Conservation (phyloP, 495 filamentous ascomycete species). For the Aspergillus homomorphus region DNA sequence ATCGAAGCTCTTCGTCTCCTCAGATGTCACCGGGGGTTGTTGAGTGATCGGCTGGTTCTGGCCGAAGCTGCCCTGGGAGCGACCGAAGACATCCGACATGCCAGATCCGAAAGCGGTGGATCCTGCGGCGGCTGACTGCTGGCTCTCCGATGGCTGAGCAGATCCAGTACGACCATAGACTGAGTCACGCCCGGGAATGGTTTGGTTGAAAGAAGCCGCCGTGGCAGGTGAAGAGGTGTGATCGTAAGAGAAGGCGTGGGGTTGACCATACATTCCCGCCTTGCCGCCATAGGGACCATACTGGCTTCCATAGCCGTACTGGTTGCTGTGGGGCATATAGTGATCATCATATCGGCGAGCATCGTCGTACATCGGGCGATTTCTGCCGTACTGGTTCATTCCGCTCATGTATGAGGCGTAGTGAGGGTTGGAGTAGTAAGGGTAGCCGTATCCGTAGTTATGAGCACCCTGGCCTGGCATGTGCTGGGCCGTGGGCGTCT, state of each 20-base stretch:
- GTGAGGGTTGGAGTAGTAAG: conserved; percentile 79
- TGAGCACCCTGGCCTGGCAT: conserved; percentile 55
- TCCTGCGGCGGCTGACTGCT: conserved; percentile 56
- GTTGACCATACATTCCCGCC: conserved; percentile 75
- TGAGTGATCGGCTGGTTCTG: conserved; percentile 66
- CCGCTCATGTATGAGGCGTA: conserved; percentile 78
- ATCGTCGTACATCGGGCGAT: conserved; percentile 56
- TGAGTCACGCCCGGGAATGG: conserved; percentile 63
- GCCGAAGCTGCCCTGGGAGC: conserved; percentile 63
- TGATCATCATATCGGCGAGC: conserved; percentile 53
- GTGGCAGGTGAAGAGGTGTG: conserved; percentile 74
- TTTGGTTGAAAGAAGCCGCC: conserved; percentile 65
- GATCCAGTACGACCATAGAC: conserved; percentile 78
- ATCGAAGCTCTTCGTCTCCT: conserved; percentile 77
- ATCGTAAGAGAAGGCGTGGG: conserved; percentile 78
- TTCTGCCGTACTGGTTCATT: conserved; percentile 53
- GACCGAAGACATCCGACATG: conserved; percentile 76
- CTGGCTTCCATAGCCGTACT: conserved; percentile 69
- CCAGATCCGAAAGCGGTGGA: conserved; percentile 62
- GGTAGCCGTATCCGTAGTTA: conserved; percentile 66
- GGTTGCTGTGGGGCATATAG: conserved; percentile 52
- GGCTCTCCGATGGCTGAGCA: conserved; percentile 65
- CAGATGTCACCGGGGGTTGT: conserved; percentile 56
- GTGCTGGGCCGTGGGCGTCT: conserved; percentile 60
- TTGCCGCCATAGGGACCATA: conserved; percentile 72